These are phyloP conservation scores for Rhizopogon roseolus DNA, from an alignment of 768 basidiomycete genomes.

Conservation along the genomic window DNA sequence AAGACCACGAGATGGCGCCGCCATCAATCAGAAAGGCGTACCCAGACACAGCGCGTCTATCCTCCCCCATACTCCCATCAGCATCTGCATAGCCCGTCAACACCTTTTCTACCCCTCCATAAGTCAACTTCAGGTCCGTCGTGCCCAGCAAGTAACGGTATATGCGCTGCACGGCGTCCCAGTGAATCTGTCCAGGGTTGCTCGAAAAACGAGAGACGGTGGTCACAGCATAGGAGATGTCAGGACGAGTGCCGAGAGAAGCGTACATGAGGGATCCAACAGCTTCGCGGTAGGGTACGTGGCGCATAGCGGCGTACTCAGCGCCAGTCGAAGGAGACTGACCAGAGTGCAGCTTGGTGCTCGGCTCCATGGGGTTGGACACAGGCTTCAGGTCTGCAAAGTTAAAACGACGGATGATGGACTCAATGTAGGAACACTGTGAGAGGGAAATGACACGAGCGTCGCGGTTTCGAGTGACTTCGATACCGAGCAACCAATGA, in stretches of 20 bases:
- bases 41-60: constrained; percentile 10
- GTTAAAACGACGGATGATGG: constrained; percentile 23
- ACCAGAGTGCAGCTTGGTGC: constrained; percentile 11
- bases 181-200: not conserved
- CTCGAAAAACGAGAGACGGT: constrained; percentile 12
- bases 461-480: not conserved
- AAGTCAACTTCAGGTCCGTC: constrained; percentile 5
- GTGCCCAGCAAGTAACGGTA: constrained; percentile 8
- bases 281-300: constrained; percentile 22
- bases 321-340: constrained; percentile 16
- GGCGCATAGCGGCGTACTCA: constrained; percentile 17
- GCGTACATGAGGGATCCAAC: constrained; percentile 25
- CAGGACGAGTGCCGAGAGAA: constrained; percentile 21
- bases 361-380: constrained; percentile 27
- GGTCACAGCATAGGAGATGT: constrained; percentile 27
- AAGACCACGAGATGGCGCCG: constrained; percentile 24
- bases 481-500: constrained; percentile 6
- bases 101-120: not conserved
- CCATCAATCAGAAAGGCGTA: constrained; percentile 14
- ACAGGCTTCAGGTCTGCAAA: constrained; percentile 21
- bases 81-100: constrained; percentile 1
- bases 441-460: not conserved
- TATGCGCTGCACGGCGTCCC: too few species aligned
- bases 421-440: constrained; percentile 23
- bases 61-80: constrained; percentile 8